Base-by-base conservation (phyloP, 805 yeast genomes). In the Zygosaccharomyces gambellarensis region DNA sequence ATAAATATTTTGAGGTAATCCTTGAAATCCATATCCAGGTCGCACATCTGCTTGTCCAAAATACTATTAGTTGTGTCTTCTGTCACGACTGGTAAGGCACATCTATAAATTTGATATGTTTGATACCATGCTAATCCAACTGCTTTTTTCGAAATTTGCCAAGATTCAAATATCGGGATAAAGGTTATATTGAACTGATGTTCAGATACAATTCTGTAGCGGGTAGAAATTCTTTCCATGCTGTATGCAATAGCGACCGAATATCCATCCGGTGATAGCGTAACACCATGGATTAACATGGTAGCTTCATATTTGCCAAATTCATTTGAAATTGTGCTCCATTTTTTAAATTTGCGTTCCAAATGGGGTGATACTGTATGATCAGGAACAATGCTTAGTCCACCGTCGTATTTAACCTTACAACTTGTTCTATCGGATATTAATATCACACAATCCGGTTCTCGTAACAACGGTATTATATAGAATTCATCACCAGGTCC, bases 41-140 rank as follows among this genome's bases (percentile, higher is more conserved):
- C 58, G 31, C 50, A 50, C 12, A 23, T 23, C 7, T 23, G 31
- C n/a, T 39, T 23, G 7, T 43, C 41, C 36, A 43, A 17, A 29
- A 25, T 8, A 27, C 38, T n/a, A 14, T 43, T 39, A 21, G 17
- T 25, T 12, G 19, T 17, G n/a, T 34, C 34, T 1, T 40, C 29
- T 31, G 44, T 49, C 10, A 47, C 49, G 5, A 22, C 30, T 7
- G 71, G 65, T 22, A 60, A 44, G n/a, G 45, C 39, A 27, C 58
- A 46, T 8, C 54, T 54, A 45, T 64, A 63, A 1, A 65, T 61
- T 12, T 60, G 59, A 42, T 61, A 66, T 7, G 60, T 63, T 49
- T 67, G 71, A 36, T 63, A 68, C 68, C 68, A 63, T 9, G 67
- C 68, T 23, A 66, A 45, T 2, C 69, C 70, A 28, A 58, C 43